Evolutionary conservation across 2,329 filamentous ascomycete genomes (phyloP).

Genomic region (Calycina marina): DNA sequence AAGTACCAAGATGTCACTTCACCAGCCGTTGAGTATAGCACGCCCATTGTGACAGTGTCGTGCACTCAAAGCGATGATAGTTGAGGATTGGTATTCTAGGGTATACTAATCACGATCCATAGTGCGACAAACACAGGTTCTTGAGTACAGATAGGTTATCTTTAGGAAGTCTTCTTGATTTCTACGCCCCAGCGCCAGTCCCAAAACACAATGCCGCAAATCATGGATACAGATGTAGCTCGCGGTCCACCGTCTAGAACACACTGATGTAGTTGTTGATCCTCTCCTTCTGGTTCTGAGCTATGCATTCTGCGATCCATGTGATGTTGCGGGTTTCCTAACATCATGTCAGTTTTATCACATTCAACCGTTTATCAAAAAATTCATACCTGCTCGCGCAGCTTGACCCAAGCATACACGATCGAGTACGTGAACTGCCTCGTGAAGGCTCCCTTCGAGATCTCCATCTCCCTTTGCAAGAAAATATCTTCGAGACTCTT

Average conservation of each 20-base stretch:
- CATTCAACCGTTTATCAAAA: not conserved
- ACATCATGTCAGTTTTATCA: constrained; percentile 20
- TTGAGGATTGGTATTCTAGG: too few species aligned
- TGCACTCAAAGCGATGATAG: too few species aligned
- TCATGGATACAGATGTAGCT: too few species aligned
- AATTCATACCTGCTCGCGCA: constrained; percentile 84
- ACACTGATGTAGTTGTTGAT: constrained; percentile 99
- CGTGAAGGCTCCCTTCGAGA: constrained; percentile 89
- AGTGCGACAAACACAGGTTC: too few species aligned
- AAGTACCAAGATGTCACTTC: too few species aligned
- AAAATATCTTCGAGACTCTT: constrained; percentile 95
- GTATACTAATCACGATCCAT: too few species aligned
- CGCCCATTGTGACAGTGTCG: too few species aligned
- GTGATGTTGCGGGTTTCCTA: constrained; percentile 99
- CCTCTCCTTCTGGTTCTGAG: constrained; percentile 97
- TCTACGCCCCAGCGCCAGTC: too few species aligned
- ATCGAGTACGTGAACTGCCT: constrained; percentile 90
- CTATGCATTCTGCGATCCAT: constrained; percentile 99
- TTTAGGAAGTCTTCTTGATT: too few species aligned
- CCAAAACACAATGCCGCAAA: too few species aligned
- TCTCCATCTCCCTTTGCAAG: constrained; percentile 99
- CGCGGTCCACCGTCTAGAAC: constrained; percentile 50
- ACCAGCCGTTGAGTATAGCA: too few species aligned
- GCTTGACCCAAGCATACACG: constrained; percentile 94
- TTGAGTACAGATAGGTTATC: too few species aligned